These are phyloP conservation scores for Pyrenula massariospora DNA, from an alignment of 495 filamentous ascomycete genomes.

Conservation along the genomic window DNA sequence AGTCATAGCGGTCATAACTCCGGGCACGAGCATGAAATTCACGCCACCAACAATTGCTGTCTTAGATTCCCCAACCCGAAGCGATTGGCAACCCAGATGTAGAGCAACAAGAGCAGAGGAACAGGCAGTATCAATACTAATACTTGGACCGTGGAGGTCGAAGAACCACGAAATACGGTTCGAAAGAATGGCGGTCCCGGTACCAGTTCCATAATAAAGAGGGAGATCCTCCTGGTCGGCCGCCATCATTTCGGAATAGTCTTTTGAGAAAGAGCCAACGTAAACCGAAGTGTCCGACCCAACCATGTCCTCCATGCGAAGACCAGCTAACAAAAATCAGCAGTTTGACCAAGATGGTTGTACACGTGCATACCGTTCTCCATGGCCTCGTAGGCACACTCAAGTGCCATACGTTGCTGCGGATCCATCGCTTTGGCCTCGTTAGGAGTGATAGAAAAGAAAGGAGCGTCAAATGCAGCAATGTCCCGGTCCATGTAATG, in stretches of 20 bases:
- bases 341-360: background rate
- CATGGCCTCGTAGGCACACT: slow-evolving; percentile 43
- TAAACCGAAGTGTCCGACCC: slow-evolving; percentile 35
- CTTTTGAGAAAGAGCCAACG: slow-evolving; percentile 30
- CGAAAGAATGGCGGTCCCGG: slow-evolving; percentile 25
- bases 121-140: slow-evolving; percentile 32
- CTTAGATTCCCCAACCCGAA: slow-evolving; percentile 22
- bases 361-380: slow-evolving; percentile 29
- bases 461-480: slow-evolving; percentile 26
- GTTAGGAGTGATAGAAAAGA: slow-evolving; percentile 41
- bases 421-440: slow-evolving; percentile 35
- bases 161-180: slow-evolving; percentile 30
- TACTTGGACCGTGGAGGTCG: slow-evolving; percentile 25
- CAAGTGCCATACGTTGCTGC: slow-evolving; percentile 30
- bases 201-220: slow-evolving; percentile 27
- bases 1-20: slow-evolving; percentile 1
- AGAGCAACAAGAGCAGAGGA: slow-evolving; percentile 25
- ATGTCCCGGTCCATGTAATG: slow-evolving; percentile 26
- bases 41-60: slow-evolving; percentile 13
- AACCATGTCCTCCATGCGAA: slow-evolving; percentile 25
- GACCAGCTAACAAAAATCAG: slow-evolving; percentile 13
- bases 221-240: slow-evolving; percentile 19
- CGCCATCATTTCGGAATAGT: slow-evolving; percentile 26
- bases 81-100: slow-evolving; percentile 24
- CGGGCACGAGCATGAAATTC: slow-evolving; percentile 15